Evolutionary conservation across 768 basidiomycete genomes (phyloP).

Genomic region (Podaxis sp.): DNA sequence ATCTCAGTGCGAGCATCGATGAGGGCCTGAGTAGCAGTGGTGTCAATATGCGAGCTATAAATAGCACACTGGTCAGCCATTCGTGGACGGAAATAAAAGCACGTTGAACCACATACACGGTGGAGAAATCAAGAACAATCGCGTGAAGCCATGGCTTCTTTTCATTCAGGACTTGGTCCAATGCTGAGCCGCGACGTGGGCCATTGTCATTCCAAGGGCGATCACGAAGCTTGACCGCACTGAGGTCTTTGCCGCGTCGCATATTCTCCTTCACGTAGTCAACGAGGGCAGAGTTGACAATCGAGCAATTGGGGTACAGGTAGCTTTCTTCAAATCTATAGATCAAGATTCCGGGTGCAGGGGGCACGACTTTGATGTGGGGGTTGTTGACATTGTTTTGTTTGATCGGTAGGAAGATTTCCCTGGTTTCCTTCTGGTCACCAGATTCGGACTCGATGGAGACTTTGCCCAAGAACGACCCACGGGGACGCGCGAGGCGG

Average conservation of each 20-base stretch:
- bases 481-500: conserved; percentile 85
- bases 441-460: conserved; percentile 47
- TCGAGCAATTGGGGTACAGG: conserved; percentile 77
- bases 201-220: conserved; percentile 96
- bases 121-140: conserved; percentile 88
- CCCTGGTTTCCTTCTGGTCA: conserved; percentile 47
- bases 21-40: conserved; percentile 87
- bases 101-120: conserved; percentile 51
- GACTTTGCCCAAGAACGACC: conserved; percentile 88
- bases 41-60: conserved; percentile 81
- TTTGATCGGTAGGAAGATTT: conserved; percentile 81
- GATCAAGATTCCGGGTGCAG: conserved; percentile 83
- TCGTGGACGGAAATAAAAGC: neutral
- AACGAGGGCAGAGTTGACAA: conserved; percentile 70
- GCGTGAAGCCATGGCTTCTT: conserved; percentile 74
- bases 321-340: conserved; percentile 93
- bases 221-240: conserved; percentile 61
- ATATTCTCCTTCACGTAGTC: conserved; percentile 80
- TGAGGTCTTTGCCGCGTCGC: conserved; percentile 74
- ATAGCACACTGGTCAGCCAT: neutral
- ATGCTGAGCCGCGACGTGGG: conserved; percentile 49
- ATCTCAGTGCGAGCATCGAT: conserved; percentile 86
- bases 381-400: conserved; percentile 64
- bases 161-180: conserved; percentile 49
- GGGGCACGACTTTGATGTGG: conserved; percentile 70